Base-by-base conservation (phyloP, 2,329 filamentous ascomycete genomes). In the Orbilia brochopaga region DNA sequence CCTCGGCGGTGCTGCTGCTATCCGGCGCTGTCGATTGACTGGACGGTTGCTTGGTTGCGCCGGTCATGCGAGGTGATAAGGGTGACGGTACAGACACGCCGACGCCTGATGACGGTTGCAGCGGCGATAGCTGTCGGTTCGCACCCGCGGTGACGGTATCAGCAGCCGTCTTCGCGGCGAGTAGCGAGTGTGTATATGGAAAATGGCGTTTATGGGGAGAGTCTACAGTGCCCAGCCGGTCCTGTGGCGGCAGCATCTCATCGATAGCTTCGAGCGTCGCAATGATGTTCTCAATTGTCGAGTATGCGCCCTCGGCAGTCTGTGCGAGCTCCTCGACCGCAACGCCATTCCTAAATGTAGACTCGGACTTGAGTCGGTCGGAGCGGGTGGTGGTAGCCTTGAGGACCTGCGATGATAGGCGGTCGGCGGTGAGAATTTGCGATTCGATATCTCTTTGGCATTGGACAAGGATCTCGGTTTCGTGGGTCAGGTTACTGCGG, bases 261-360 rank as follows among this genome's bases (percentile, higher is more conserved):
- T 77, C 76, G 46, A 77, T 77, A 19, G 75, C 75, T n/a, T 76
- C 66, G 5, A 77, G 69, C 2, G 73, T 76, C 2, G 75, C 74
- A 52, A 77, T 74, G 42, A 77, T 77, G 17, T 74, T 75, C 56
- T 74, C 75, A n/a, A 77, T 67, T 3, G 74, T 57, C 11, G 75
- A 69, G 50, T 77, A 76, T 2, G 75, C 76, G 27, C 60, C 69
- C 40, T 77, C 76, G 52, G 76, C 74, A 35, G 74, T 74, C 42
- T 73, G 72, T 2, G 76, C 76, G 21, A 76, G 67, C 11, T 74
- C 73, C 35, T 77, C 75, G n/a, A 75, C 75, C 19, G 57, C 59
- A 17, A 69, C 51, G 65, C 74, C 75, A 65, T 74, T 74, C 70
- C 75, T 75, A 30, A 77, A 72, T 6, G 58, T 37, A 13, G 69